Percentiles rank a stretch among this genome's conserved stretches.
These are phyloP conservation scores for Mychonastes homosphaera DNA, from an alignment of 139 green algal genomes.

Conservation along the genomic window DNA sequence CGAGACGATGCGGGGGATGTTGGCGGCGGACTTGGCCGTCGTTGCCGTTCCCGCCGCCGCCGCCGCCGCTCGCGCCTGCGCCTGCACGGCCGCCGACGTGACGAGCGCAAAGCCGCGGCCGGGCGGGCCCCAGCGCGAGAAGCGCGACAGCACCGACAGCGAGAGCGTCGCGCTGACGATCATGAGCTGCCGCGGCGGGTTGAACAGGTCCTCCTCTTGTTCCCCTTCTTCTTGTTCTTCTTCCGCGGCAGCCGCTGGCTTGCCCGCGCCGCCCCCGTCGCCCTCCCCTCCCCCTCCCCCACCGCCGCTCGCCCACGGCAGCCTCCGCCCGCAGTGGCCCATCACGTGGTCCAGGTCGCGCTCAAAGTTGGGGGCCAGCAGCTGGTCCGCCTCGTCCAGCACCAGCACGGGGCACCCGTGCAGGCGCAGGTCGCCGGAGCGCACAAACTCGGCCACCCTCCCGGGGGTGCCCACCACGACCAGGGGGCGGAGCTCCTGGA, in stretches of 20 bases:
- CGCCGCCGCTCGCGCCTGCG: neutral
- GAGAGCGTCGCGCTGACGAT: constrained; percentile 74
- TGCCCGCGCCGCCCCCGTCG: neutral
- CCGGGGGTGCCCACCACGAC: constrained; percentile 94
- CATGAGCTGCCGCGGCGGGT: constrained; percentile 16
- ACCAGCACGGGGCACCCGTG: constrained; percentile 34
- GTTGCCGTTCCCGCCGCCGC: neutral
- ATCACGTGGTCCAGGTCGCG: constrained; percentile 69
- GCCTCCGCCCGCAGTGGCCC: constrained; percentile 51
- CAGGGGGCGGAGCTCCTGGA: constrained; percentile 67
- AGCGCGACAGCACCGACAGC: constrained; percentile 36
- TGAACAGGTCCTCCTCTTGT: neutral
- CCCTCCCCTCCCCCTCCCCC: neutral
- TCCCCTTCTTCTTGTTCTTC: neutral
- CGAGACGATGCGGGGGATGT: neutral
- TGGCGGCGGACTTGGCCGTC: neutral
- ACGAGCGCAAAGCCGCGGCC: too few species aligned
- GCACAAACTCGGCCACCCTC: constrained; percentile 70
- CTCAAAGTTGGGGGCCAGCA: constrained; percentile 69
- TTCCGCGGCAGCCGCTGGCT: neutral
- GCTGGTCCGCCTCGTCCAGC: constrained; percentile 55
- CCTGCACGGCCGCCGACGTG: too few species aligned
- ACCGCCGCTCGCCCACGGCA: constrained; percentile 5
- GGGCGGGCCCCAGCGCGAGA: constrained; percentile 49
- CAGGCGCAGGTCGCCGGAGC: constrained; percentile 40